Base-by-base conservation (phyloP, 2,329 filamentous ascomycete species). In the Sclerotinia subarctica region DNA sequence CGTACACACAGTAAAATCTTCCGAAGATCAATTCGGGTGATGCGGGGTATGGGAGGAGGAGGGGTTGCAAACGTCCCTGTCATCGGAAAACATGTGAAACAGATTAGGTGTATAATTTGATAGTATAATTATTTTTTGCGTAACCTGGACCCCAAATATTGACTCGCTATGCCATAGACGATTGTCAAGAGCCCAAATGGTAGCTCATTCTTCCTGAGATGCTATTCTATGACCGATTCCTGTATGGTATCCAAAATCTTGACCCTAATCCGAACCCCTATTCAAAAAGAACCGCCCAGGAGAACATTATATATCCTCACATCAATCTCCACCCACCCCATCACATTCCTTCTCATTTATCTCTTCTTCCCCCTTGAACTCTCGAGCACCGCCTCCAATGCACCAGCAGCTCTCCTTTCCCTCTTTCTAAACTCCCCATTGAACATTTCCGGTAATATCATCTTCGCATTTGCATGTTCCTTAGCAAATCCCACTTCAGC, bases 381-480 rank as follows among this genome's bases (percentile, higher is more conserved):
- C 57, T 79, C 79, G 32, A 89, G 74, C 17, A 86, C 83, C 46
- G 77, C 79, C 60, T 86, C 81, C 70, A 89, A 76, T 6, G 82
- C 80, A 76, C 78, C 82, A 17, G 84, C 82, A 0, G 89, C 89
- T 74, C 81, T 81, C 64, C 80, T 79, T 78, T 92, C 90, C 62
- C 82, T 80, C 76, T 80, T 82, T 69, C 86, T 81, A 75, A 93
- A 88, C 0, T 79, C 78, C 1, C 81, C 80, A 75, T 90, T 90
- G 75, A 91, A 91, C 38, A 87, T 78, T 68, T 81, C 80, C 19
- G 88, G 88, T 64, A 93, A 78, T 3, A 92, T 77, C 77, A 85
- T 84, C 69, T 80, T 79, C 71, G 88, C 87, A 84, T 94, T 93
- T 56, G 91, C 92, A 81, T 96, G 93, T 72, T 91, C 87, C 64